Base-by-base conservation (phyloP, 1,139 yeast species). In the Saccharomyces pastorianus region DNA sequence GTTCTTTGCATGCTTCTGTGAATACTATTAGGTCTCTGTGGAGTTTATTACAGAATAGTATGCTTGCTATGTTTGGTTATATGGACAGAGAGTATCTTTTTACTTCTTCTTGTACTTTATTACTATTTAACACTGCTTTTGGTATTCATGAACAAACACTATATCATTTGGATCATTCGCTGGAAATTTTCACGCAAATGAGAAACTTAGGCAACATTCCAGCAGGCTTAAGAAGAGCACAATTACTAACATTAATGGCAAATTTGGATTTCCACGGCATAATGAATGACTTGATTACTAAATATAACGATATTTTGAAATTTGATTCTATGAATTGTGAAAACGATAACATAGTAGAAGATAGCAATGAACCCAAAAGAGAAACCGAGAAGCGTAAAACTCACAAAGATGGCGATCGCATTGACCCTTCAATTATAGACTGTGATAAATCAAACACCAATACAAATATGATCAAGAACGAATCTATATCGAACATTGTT, bases 61-160 rank as follows among this genome's bases (percentile, higher is more conserved):
- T 85, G 87, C 85, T 87, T 29, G 93, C 96, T 0, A 71, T 86
- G 46, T 88, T 86, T 72, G 95, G 96, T 0, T 88, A 90, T 76
- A 85, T 88, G 89, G 96, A 88, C 66, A 74, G 96, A 62, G 96
- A 88, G 65, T 88, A 88, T 67, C 72, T 87, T 31, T 88, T 86
- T 67, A 85, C 93, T 0, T 82, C 95, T 0, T 85, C 95, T 0
- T 86, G 90, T 5, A 88, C 96, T 0, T 72, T 88, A 53, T 81
- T 86, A 13, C 72, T 88, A 41, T 87, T 85, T 66, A 87, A 84
- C 66, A 85, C 90, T 0, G 86, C 95, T 0, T 88, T 88, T 71
- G 95, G 95, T 7, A 85, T 86, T 6, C 88, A 86, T 64, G 88
- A 84, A 38, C 88, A 88, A 17, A 86, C 95, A 0, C 76, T 77